Conservation (phyloP, 164 flowering plant genomes). For the Santalum album region DNA sequence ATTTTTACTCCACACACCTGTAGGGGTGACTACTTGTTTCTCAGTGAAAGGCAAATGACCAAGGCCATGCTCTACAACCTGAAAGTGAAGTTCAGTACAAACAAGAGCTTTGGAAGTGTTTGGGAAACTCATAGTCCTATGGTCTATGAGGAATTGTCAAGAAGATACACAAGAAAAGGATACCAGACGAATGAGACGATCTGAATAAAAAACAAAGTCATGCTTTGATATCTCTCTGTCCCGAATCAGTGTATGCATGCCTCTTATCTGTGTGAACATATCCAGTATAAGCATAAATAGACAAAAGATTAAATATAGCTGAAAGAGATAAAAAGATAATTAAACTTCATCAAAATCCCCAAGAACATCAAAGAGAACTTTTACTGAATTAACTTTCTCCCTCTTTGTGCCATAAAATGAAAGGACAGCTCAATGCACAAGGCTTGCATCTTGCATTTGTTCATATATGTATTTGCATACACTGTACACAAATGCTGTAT, state of each 20-base stretch:
- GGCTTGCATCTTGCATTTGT: too few relatives aligned
- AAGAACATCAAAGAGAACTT: too few relatives aligned
- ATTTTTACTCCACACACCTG: slow-evolving; percentile 39
- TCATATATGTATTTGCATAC: too few relatives aligned
- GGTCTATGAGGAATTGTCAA: neutral
- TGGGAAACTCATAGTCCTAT: neutral
- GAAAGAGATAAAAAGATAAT: neutral
- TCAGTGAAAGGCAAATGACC: slow-evolving; percentile 97
- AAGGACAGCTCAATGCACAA: too few relatives aligned
- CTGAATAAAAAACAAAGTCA: slow-evolving; percentile 93
- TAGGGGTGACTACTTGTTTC: slow-evolving; percentile 90
- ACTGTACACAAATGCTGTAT: too few relatives aligned
- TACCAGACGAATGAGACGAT: slow-evolving; percentile 97
- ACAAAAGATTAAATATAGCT: slow-evolving; percentile 4
- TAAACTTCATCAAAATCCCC: too few relatives aligned
- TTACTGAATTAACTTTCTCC: too few relatives aligned
- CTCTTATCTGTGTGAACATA: slow-evolving; percentile 62
- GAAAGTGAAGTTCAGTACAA: slow-evolving; percentile 15
- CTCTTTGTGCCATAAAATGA: too few relatives aligned
- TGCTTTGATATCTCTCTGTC: slow-evolving; percentile 84
- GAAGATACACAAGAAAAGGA: slow-evolving; percentile 4
- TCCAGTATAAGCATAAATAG: neutral
- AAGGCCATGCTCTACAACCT: slow-evolving; percentile 99
- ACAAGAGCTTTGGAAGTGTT: neutral
- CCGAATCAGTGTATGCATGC: slow-evolving; percentile 94